Evolutionary conservation across 2,329 filamentous ascomycete species (phyloP), one percentile per base, ranked within the genome.

Genomic region (Colletotrichum agaves): DNA sequence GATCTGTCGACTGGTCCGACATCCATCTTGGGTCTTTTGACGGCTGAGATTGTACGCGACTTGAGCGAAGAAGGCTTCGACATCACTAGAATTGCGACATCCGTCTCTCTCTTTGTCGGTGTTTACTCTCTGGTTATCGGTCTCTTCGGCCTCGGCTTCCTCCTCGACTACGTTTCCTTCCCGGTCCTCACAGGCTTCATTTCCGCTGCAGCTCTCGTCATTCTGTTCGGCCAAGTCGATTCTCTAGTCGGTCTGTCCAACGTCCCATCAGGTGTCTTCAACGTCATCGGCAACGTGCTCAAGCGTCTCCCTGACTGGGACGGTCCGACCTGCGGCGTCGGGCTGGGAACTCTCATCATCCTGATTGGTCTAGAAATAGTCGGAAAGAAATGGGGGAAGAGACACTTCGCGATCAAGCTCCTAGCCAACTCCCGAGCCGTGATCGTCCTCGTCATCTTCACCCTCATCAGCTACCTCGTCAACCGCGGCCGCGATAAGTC

Each of bases 251-350:
- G 89, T 5, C 78, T 85, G 41, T 69, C 73, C 0, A 77, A 77
- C n/a, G 66, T 69, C 11, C 62, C 62, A 2, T 57, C 56, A n/a
- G 66, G 66, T 10, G 66, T 67, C 15, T 65, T 67, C 62, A 67
- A 43, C 37, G 62, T 61, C 19, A 69, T 69, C 1, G 62, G 63
- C 8, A 41, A 69, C 50, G 63, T 69, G n/a, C 58, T 69, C n/a
- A 57, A 39, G 8, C 62, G 63, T 12, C 72, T 85, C 3, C 75
- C 77, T 0, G 72, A 69, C 13, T 65, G 76, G 10, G 80, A 87
- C 0, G 83, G 82, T 37, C 74, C 93, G 2, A 90, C 94, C 75
- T 91, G 92, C 17, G 90, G 91, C 3, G 83, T 91, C n/a, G 89
- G 89, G 0, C 83, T 91, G 63, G 83, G 83, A 0, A 83, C 85